Conservation (phyloP, 768 basidiomycete species). For the Tylopilus subfusipes region DNA sequence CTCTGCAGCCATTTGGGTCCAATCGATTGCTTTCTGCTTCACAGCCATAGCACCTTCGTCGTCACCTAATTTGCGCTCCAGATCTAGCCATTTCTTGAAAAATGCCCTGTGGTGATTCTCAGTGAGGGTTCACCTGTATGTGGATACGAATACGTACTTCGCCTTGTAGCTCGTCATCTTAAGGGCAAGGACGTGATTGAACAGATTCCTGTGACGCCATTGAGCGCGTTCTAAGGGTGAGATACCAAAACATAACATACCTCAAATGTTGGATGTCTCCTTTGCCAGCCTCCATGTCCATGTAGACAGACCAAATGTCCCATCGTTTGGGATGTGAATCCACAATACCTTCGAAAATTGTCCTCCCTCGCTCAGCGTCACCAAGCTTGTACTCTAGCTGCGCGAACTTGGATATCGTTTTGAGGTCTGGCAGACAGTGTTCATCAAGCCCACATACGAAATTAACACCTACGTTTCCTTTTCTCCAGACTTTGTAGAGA, state of each 20-base stretch:
- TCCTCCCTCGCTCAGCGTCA: slow-evolving; percentile 92
- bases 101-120: slow-evolving; percentile 55
- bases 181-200: slow-evolving; percentile 73
- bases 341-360: slow-evolving; percentile 93
- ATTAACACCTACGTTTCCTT: slow-evolving; percentile 72
- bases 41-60: slow-evolving; percentile 76
- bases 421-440: slow-evolving; percentile 60
- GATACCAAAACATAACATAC: slow-evolving; percentile 39
- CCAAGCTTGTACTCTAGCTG: slow-evolving; percentile 93
- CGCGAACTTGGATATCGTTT: slow-evolving; percentile 93
- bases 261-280: slow-evolving; percentile 75
- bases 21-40: slow-evolving; percentile 88
- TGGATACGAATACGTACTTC: slow-evolving; percentile 58
- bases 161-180: slow-evolving; percentile 96
- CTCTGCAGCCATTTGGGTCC: slow-evolving; percentile 64
- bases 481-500: slow-evolving; percentile 89
- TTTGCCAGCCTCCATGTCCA: slow-evolving; percentile 90
- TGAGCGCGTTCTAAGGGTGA: background rate
- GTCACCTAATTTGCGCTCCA: slow-evolving; percentile 85
- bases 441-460: background rate
- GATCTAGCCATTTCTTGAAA: slow-evolving; percentile 96
- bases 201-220: slow-evolving; percentile 60
- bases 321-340: slow-evolving; percentile 94
- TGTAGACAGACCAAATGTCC: slow-evolving; percentile 94
- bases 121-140: slow-evolving; percentile 1